phyloP scores from a whole-genome alignment of 306 rosid genomes.

The Lathyrus aphaca region DNA sequence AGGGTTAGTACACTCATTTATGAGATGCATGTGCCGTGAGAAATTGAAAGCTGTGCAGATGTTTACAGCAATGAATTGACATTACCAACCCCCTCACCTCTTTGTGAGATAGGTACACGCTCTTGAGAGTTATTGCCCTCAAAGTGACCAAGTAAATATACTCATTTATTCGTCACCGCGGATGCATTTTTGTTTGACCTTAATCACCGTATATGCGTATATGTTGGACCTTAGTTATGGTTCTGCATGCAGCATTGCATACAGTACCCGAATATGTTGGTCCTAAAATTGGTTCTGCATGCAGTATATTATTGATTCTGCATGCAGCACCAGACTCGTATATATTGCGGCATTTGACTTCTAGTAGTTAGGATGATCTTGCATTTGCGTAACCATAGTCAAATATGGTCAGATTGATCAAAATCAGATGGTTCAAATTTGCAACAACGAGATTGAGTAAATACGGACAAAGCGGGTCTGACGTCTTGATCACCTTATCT shows the following conservation, averaged over 20 bases:
- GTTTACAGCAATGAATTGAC: conserved; percentile 42
- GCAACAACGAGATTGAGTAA: not conserved
- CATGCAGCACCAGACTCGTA: no score
- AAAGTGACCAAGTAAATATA: conserved; percentile 31
- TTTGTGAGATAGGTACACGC: not conserved
- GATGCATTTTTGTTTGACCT: no score
- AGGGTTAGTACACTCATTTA: conserved; percentile 53
- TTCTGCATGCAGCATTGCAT: no score
- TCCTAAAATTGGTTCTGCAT: no score
- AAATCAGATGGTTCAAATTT: not conserved
- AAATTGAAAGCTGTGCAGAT: conserved; percentile 51
- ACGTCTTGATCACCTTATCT: conserved; percentile 42
- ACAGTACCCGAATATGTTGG: no score
- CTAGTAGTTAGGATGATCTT: not conserved
- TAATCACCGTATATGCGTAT: no score
- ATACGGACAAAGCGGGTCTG: not conserved
- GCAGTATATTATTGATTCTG: no score
- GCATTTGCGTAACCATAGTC: not conserved
- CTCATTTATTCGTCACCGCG: not conserved
- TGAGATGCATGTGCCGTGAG: conserved; percentile 69
- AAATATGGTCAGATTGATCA: not conserved
- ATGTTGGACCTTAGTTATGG: no score
- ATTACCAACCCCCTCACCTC: conserved; percentile 35
- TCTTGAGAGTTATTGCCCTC: conserved; percentile 22
- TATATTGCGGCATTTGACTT: not conserved